Conservation (phyloP, 2,329 filamentous ascomycete species). For the Diaporthe ilicicola region DNA sequence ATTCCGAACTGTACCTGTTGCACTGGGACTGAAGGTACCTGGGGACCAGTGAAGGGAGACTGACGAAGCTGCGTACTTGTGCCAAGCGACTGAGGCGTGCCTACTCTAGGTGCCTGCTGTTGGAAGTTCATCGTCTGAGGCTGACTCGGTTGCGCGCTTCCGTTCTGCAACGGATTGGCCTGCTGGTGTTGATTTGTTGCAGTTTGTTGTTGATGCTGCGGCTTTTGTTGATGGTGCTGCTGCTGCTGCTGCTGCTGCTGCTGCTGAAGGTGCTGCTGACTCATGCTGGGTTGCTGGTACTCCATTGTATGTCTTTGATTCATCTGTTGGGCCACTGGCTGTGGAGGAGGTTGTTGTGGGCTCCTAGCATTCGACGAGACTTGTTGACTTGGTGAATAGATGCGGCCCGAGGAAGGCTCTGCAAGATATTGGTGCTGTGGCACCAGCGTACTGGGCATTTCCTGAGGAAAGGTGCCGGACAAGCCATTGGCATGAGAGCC, state of each 20-base stretch:
- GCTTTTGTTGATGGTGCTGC: conserved; percentile 40
- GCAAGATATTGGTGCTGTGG: conserved; percentile 28
- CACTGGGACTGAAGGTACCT: conserved; percentile 23
- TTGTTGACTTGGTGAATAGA: conserved; percentile 15
- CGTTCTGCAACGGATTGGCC: conserved; percentile 12
- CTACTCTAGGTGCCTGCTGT: conserved; percentile 27
- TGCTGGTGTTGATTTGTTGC: conserved; percentile 37
- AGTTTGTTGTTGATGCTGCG: conserved; percentile 12
- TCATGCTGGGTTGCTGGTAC: conserved; percentile 32
- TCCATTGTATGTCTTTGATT: conserved; percentile 29
- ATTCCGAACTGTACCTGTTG: conserved; percentile 24
- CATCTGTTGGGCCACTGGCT: conserved; percentile 30
- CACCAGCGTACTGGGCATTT: conserved; percentile 22
- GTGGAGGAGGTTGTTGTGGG: conserved; percentile 27
- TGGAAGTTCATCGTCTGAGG: conserved; percentile 16
- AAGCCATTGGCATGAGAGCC: conserved; percentile 16
- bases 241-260: conserved; percentile 38
- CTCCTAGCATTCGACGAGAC: conserved; percentile 18
- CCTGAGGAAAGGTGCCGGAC: conserved; percentile 20
- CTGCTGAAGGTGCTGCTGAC: conserved; percentile 41
- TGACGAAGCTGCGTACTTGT: conserved; percentile 27
- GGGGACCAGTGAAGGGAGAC: conserved; percentile 29
- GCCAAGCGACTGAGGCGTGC: conserved; percentile 26
- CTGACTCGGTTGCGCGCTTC: conserved; percentile 24
- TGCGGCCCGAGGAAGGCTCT: conserved; percentile 1